Percentiles rank a stretch among this genome's conserved stretches.
These are phyloP conservation scores for Talaromyces ruber DNA, from an alignment of 495 filamentous ascomycete genomes.

Conservation along the genomic window DNA sequence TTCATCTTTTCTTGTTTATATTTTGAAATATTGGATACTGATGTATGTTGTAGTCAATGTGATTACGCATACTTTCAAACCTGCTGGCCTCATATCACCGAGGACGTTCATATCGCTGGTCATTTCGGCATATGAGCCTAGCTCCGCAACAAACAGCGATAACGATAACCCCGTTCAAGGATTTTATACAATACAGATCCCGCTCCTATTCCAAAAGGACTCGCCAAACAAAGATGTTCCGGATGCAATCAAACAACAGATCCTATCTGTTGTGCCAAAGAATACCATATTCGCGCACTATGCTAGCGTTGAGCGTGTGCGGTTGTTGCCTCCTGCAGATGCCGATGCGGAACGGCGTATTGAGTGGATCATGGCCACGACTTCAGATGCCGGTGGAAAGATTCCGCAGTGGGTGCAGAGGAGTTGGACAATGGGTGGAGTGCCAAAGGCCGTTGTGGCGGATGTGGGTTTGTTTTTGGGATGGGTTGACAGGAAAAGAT, in stretches of 20 bases:
- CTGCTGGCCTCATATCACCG: slow-evolving; percentile 23
- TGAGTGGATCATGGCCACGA: slow-evolving; percentile 63
- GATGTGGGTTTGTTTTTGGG: slow-evolving; percentile 62
- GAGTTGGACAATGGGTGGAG: slow-evolving; percentile 43
- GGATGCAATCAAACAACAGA: slow-evolving; percentile 19
- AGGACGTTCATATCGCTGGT: slow-evolving; percentile 29
- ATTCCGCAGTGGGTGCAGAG: slow-evolving; percentile 60
- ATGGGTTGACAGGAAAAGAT: slow-evolving; percentile 43
- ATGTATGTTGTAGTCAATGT: slow-evolving; percentile 27
- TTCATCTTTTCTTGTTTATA: slow-evolving; percentile 16
- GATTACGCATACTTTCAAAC: slow-evolving; percentile 34
- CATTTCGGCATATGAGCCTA: slow-evolving; percentile 20
- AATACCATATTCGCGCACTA: slow-evolving; percentile 46
- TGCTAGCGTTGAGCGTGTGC: slow-evolving; percentile 52
- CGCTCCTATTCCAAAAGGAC: slow-evolving; percentile 10
- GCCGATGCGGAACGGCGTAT: slow-evolving; percentile 18
- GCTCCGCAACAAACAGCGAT: background rate
- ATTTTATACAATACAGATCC: slow-evolving; percentile 49
- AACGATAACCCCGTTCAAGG: slow-evolving; percentile 14
- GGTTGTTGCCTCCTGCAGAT: slow-evolving; percentile 15
- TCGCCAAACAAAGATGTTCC: slow-evolving; percentile 7
- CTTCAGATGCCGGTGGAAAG: slow-evolving; percentile 57
- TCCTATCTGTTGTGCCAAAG: slow-evolving; percentile 21
- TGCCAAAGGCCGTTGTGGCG: slow-evolving; percentile 57
- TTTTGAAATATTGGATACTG: background rate